These are phyloP conservation scores for Aspergillus brunneoviolaceus DNA, from an alignment of 2,329 filamentous ascomycete species.

Conservation along the genomic window DNA sequence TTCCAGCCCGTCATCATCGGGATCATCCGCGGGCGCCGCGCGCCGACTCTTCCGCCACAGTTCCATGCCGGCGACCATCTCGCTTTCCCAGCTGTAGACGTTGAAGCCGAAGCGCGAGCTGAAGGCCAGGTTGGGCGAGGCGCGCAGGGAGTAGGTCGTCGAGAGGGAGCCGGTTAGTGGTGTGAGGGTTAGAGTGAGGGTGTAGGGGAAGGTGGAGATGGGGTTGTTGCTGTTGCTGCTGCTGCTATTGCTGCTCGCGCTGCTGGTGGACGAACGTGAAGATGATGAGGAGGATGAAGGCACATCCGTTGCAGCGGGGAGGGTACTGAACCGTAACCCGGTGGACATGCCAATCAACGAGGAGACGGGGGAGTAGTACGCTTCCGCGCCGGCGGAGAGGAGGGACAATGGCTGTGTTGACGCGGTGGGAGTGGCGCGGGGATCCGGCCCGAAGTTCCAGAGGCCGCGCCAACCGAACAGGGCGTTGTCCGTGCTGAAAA, in stretches of 20 bases:
- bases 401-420: slow-evolving; percentile 63
- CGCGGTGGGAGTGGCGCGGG: slow-evolving; percentile 21
- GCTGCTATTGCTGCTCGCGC: background rate
- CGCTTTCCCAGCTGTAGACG: slow-evolving; percentile 95
- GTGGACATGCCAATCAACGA: slow-evolving; percentile 90
- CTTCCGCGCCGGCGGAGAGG: slow-evolving; percentile 85
- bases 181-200: slow-evolving; percentile 88
- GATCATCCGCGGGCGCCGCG: slow-evolving; percentile 6
- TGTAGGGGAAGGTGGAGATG: slow-evolving; percentile 79
- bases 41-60: slow-evolving; percentile 68
- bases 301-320: slow-evolving; percentile 56
- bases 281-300: slow-evolving; percentile 3
- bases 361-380: slow-evolving; percentile 94
- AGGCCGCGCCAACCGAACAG: slow-evolving; percentile 83
- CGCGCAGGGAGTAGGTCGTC: slow-evolving; percentile 87
- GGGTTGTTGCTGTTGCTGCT: slow-evolving; percentile 28
- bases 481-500: slow-evolving; percentile 90
- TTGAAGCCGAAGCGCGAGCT: slow-evolving; percentile 96
- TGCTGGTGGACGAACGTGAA: slow-evolving; percentile 21
- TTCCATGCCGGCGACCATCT: slow-evolving; percentile 87
- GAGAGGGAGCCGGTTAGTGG: slow-evolving; percentile 92
- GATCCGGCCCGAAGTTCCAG: slow-evolving; percentile 87
- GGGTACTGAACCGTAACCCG: slow-evolving; percentile 83
- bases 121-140: slow-evolving; percentile 76
- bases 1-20: slow-evolving; percentile 48